Base-by-base conservation (phyloP, 2,329 filamentous ascomycete species). In the Pseudogymnoascus sp. region DNA sequence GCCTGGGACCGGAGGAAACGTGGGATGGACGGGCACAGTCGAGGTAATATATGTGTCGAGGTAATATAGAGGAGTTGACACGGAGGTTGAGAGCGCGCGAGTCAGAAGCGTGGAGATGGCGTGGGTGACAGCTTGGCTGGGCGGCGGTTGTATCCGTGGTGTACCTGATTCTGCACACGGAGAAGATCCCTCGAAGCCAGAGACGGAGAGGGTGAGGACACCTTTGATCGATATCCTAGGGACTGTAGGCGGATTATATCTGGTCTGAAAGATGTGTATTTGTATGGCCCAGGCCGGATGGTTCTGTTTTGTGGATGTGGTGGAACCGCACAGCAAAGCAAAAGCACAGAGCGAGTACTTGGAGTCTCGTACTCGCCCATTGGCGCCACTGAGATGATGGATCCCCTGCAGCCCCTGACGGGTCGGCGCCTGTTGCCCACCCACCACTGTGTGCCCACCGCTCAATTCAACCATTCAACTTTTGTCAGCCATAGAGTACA, bases 381-480 rank as follows among this genome's bases (percentile, higher is more conserved):
- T 52, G 45, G 45, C 45, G 45, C 45, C 45, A 7, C 1, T 16
- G n/a, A 52, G 45, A 52, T 6, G 45, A 52, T 49, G 43, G 43
- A 49, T 49, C 43, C 43, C 26, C 26, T 52, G 45, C 26, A 52
- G n/a, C 45, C 45, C 45, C 45, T 52, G 45, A 52, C 45, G 45
- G 45, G 45, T 52, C 45, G 43, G 43, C 43, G 43, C 43, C 43
- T 49, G 43, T 29, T 52, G 45, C 45, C n/a, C 45, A 52, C 45
- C 45, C 45, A 52, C 45, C 45, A 52, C 45, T 52, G 45, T 52
- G 45, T 31, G 45, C 45, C 45, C 45, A 52, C 26, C 45, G 45
- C 45, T 52, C 45, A 52, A 52, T 31, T 52, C 14, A 31, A 31
- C 26, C 23, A 16, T 52, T 52, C n/a, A 52, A 5, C 26, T 52